Conservation (phyloP, 2,329 filamentous ascomycete genomes). For the Biscogniauxia sp. region DNA sequence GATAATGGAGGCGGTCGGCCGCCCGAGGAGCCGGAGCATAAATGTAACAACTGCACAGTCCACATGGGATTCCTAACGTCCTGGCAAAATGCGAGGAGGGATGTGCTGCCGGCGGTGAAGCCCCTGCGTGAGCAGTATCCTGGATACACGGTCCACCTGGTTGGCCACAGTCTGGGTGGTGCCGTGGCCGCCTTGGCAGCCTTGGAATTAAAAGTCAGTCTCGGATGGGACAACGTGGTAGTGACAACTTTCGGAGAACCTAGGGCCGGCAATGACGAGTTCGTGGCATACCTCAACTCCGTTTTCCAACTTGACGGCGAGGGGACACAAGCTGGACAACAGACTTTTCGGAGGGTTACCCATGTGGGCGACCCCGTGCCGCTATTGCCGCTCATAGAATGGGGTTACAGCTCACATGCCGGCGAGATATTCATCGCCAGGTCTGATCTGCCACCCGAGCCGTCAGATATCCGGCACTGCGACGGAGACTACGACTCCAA, state of each 20-base stretch:
- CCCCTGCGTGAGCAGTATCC: slow-evolving; percentile 61
- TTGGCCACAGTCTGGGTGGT: slow-evolving; percentile 90
- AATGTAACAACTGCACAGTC: slow-evolving; percentile 85
- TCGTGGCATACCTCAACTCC: slow-evolving; percentile 54
- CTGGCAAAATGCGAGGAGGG: slow-evolving; percentile 72
- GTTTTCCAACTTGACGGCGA: slow-evolving; percentile 46
- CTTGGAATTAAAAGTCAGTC: slow-evolving; percentile 69
- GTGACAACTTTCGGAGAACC: slow-evolving; percentile 96
- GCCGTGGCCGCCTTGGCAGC: slow-evolving; percentile 86
- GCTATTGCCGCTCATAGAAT: slow-evolving; percentile 78
- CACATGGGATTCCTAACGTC: slow-evolving; percentile 86
- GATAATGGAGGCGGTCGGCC: slow-evolving; percentile 39
- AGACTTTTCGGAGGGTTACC: slow-evolving; percentile 72
- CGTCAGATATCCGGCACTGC: slow-evolving; percentile 70
- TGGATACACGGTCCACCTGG: slow-evolving; percentile 70
- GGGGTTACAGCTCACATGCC: slow-evolving; percentile 82
- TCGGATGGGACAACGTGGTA: slow-evolving; percentile 70
- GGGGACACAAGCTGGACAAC: slow-evolving; percentile 31
- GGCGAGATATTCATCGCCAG: slow-evolving; percentile 87
- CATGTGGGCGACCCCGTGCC: slow-evolving; percentile 87
- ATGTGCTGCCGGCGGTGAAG: slow-evolving; percentile 67
- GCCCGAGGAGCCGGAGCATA: slow-evolving; percentile 41
- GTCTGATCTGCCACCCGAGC: slow-evolving; percentile 62
- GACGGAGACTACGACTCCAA: slow-evolving; percentile 65
- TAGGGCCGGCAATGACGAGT: slow-evolving; percentile 55